Evolutionary conservation across 495 filamentous ascomycete genomes (phyloP), one percentile per base, ranked within the genome.

Genomic region (Talaromyces ruber): DNA sequence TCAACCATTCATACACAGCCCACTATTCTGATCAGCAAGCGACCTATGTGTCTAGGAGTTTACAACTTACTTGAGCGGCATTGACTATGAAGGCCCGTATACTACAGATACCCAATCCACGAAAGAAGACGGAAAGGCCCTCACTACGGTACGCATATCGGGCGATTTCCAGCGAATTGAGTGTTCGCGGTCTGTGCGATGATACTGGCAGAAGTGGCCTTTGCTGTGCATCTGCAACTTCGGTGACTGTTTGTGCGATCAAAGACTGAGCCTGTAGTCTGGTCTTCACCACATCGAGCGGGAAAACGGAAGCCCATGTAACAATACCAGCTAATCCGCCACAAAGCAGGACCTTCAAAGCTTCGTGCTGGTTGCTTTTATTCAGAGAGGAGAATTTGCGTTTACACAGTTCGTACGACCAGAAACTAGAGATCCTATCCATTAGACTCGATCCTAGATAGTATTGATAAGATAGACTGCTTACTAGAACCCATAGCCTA

Each of bases 401-500:
- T 58, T 85, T 88, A 64, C 75, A 82, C 39, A 89, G 75, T 72
- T 96, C 89, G 67, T 96, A 97, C 14, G 86, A 85, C 86, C 87
- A 92, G 72, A 96, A 97, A 70, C 85, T 87, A 63, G 47, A 22
- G 8, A 2, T 7, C 16, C 29, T 25, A 14, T 14, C 25, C 39
- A 61, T 65, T 57, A 59, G 63, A 62, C 54, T 57, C 26, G 61
- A 62, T 45, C 39, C 30, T n/a, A 50, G 8, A 11, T 55, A 57
- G 54, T 43, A 32, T 4, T 16, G 64, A 66, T 57, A 62, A 60
- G 65, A 56, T 34, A n/a, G 25, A 50, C 61, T 64, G 63, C 82
- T 64, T 82, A 88, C 85, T 96, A 96, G 69, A 96, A 96, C 3
- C 92, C 92, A 71, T 95, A 96, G 21, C 92, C 92, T 62, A 96